Evolutionary conservation across 108 stramenopile species (phyloP).

Genomic region (Conticribra weissflogii): DNA sequence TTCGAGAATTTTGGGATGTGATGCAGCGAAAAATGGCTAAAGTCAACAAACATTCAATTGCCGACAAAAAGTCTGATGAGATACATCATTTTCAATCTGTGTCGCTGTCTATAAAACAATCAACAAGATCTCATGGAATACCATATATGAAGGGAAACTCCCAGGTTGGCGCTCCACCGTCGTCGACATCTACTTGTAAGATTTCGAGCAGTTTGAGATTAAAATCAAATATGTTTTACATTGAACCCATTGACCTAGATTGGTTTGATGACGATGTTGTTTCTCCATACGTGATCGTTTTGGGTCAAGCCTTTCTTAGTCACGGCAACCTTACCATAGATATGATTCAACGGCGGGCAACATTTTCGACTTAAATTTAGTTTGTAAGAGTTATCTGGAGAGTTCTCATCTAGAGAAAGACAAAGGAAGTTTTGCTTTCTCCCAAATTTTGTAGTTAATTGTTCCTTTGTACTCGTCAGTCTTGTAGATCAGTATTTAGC

Average conservation of each 20-base stretch:
- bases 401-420: no score
- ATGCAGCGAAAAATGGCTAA: slow-evolving; percentile 12
- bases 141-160: not conserved
- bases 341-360: slow-evolving; percentile 28
- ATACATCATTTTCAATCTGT: slow-evolving; percentile 31
- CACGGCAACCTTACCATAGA: slow-evolving; percentile 48
- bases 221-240: slow-evolving; percentile 36
- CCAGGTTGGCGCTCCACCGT: not conserved
- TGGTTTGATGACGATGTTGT: slow-evolving; percentile 46
- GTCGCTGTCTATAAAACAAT: slow-evolving; percentile 1
- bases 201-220: slow-evolving; percentile 22
- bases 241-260: slow-evolving; percentile 45
- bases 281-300: slow-evolving; percentile 43
- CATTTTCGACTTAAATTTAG: slow-evolving; percentile 15
- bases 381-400: not conserved
- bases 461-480: no score
- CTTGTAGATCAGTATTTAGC: no score
- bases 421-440: no score
- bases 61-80: no score
- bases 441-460: no score
- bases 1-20: slow-evolving; percentile 34
- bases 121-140: not conserved
- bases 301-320: slow-evolving; percentile 48
- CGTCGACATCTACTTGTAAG: slow-evolving; percentile 6
- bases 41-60: not conserved